These are phyloP conservation scores for Boletus tylopilopsis DNA, from an alignment of 768 basidiomycete genomes.

Conservation along the genomic window DNA sequence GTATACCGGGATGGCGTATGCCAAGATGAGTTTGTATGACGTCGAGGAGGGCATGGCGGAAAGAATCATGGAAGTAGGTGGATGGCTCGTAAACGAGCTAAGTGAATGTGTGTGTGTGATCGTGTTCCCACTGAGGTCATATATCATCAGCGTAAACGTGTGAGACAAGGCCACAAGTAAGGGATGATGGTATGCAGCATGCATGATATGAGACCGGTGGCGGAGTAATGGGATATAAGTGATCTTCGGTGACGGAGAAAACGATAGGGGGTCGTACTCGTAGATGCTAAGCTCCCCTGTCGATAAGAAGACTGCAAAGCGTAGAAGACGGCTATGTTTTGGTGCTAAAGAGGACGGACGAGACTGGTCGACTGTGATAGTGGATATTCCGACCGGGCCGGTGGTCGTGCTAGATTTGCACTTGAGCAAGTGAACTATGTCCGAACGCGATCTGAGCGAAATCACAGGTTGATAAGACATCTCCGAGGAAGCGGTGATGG, in stretches of 20 bases:
- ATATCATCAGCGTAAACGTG: slow-evolving; percentile 66
- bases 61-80: slow-evolving; percentile 77
- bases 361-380: slow-evolving; percentile 75
- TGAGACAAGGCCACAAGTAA: slow-evolving; percentile 69
- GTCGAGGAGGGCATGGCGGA: slow-evolving; percentile 51
- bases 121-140: slow-evolving; percentile 54
- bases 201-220: slow-evolving; percentile 48
- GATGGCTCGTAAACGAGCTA: slow-evolving; percentile 73
- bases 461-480: slow-evolving; percentile 21
- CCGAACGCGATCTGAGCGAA: slow-evolving; percentile 18
- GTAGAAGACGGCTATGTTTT: slow-evolving; percentile 30
- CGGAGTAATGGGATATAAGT: slow-evolving; percentile 45
- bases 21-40: slow-evolving; percentile 69
- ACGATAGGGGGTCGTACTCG: slow-evolving; percentile 44
- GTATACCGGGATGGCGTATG: slow-evolving; percentile 75
- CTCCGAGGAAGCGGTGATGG: slow-evolving; percentile 52
- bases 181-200: slow-evolving; percentile 76
- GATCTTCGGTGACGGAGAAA: slow-evolving; percentile 39
- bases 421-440: slow-evolving; percentile 37
- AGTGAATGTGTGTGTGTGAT: slow-evolving; percentile 62
- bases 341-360: slow-evolving; percentile 40
- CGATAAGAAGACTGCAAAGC: slow-evolving; percentile 59
- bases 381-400: slow-evolving; percentile 45
- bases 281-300: slow-evolving; percentile 67
- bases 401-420: slow-evolving; percentile 38